Percentiles rank a stretch among this genome's conserved stretches.
phyloP scores from a whole-genome alignment of 768 basidiomycete genomes.

The Tephrocybe sp. region DNA sequence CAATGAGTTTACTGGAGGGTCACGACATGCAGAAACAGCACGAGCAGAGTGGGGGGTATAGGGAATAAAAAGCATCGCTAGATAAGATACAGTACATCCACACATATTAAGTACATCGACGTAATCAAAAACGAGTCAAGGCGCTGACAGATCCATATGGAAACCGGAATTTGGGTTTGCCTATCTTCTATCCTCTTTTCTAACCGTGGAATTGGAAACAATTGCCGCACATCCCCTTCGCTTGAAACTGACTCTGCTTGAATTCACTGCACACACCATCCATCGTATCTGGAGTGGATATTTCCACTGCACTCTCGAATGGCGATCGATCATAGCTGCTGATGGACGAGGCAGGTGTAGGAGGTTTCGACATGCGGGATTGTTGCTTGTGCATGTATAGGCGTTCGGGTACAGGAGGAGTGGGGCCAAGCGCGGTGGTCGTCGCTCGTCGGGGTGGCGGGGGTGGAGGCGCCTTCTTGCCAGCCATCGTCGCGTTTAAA shows the following conservation, averaged over 20 bases:
- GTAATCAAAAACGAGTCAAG: constrained; percentile 7
- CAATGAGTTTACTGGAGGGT: neutral
- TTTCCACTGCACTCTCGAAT: constrained; percentile 63
- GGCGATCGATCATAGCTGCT: constrained; percentile 53
- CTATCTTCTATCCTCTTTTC: constrained; percentile 7
- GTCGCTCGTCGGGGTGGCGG: constrained; percentile 60
- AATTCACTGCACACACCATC: constrained; percentile 48
- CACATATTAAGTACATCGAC: constrained; percentile 10
- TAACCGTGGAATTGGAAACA: constrained; percentile 57
- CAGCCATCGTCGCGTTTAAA: constrained; percentile 11
- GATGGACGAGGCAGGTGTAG: constrained; percentile 34
- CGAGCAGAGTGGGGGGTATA: neutral
- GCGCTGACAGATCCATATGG: neutral
- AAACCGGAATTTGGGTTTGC: neutral
- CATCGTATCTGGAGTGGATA: constrained; percentile 24
- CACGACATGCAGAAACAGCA: too few relatives aligned
- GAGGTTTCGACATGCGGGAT: constrained; percentile 18
- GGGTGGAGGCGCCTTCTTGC: constrained; percentile 59
- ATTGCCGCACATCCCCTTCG: constrained; percentile 63
- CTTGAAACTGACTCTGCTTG: constrained; percentile 68
- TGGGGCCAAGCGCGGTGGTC: constrained; percentile 26
- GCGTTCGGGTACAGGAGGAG: constrained; percentile 51
- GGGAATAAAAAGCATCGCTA: neutral
- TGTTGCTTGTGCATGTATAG: constrained; percentile 23
- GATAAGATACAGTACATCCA: constrained; percentile 9